Percentiles rank a stretch among this genome's conserved stretches.
These are phyloP conservation scores for Tritrichomonas foetus DNA, from an alignment of 208 protist genomes.

Conservation along the genomic window DNA sequence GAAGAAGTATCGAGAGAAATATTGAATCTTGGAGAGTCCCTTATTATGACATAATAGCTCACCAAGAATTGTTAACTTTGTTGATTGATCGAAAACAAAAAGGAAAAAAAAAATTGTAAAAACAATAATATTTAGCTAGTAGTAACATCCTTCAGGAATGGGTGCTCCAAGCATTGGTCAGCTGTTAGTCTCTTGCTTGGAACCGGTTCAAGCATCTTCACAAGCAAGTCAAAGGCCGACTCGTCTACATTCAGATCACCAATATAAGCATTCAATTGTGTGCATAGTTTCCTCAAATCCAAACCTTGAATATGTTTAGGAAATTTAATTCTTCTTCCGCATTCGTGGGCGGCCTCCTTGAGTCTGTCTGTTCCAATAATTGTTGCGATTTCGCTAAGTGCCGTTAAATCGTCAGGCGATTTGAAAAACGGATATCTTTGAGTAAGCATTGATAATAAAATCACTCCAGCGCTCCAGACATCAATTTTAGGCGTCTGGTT, in stretches of 20 bases:
- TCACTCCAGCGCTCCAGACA: slow-evolving; percentile 46
- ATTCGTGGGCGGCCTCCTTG: background rate
- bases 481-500: slow-evolving; percentile 44
- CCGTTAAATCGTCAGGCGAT: slow-evolving; percentile 44
- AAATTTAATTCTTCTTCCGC: background rate
- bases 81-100: no score
- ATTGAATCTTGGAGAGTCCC: no score
- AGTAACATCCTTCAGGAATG: background rate
- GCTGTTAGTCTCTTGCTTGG: background rate
- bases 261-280: background rate
- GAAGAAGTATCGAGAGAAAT: no score
- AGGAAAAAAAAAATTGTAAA: no score
- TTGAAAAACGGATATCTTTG: slow-evolving; percentile 48
- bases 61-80: no score
- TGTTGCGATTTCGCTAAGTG: slow-evolving; percentile 32
- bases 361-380: background rate
- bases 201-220: background rate
- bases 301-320: background rate
- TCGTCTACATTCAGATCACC: background rate
- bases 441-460: slow-evolving; percentile 41
- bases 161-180: background rate
- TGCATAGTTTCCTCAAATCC: background rate
- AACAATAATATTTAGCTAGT: no score
- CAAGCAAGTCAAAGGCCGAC: background rate
- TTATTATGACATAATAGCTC: no score